phyloP scores from a whole-genome alignment of 179 eudicot genomes.

The Spinacia oleracea region DNA sequence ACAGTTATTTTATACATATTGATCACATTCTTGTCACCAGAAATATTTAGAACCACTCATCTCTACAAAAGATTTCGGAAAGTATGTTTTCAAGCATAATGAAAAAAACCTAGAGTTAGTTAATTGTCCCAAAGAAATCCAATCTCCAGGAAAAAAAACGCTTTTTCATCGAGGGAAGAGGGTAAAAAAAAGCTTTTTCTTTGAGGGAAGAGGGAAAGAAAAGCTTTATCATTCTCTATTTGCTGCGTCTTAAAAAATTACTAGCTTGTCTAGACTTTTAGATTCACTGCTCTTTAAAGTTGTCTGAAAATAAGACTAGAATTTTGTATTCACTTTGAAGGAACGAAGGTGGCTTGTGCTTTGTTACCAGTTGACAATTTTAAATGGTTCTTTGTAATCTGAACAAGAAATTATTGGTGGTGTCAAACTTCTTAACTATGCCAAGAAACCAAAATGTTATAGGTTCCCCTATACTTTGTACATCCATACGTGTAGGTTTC shows the following conservation, averaged over 20 bases:
- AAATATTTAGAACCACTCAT: too few species aligned
- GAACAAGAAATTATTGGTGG: background rate
- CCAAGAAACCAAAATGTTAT: background rate
- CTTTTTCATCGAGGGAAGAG: too few species aligned
- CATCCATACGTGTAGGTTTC: background rate
- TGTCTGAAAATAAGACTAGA: background rate
- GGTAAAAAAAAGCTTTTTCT: too few species aligned
- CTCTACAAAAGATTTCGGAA: too few species aligned
- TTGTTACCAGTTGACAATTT: background rate
- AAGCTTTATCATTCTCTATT: background rate
- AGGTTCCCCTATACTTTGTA: background rate
- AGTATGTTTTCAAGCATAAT: too few species aligned
- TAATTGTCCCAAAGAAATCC: background rate
- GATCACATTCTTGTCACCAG: too few species aligned
- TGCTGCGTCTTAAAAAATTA: background rate
- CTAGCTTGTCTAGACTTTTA: too few species aligned
- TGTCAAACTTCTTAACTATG: background rate
- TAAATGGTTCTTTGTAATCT: background rate
- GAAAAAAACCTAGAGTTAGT: too few species aligned
- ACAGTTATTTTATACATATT: too few species aligned
- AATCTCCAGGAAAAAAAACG: background rate
- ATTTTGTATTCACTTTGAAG: background rate
- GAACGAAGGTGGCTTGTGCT: background rate
- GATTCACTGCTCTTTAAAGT: too few species aligned
- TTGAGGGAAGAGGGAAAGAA: too few species aligned